Evolutionary conservation across 2,329 filamentous ascomycete genomes (phyloP), one percentile per base, ranked within the genome.

Genomic region (Cordyceps sp.): DNA sequence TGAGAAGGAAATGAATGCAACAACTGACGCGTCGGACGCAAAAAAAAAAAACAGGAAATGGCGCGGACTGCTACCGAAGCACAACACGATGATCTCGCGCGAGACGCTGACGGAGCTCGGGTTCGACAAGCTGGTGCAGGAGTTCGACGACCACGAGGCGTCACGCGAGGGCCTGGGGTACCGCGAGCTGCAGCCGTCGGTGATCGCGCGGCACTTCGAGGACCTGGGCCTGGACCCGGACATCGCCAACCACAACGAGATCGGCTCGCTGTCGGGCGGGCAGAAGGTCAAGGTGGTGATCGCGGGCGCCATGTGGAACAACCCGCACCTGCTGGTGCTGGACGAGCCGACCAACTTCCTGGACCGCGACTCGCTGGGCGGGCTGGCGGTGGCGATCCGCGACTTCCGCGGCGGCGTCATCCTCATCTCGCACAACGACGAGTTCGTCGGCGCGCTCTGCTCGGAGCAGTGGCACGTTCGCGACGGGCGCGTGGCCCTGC

Each of bases 281-380:
- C 90, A 98, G 54, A 96, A 96, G 60, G 90, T 98, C 62, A 98
- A 98, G 70, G 90, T 98, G 30, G 90, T 98, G 40, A 75, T 98
- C 45, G 90, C 84, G 4, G 83, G 83, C 48, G 83, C 85, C 45
- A 92, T 93, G 84, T 93, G 86, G 86, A 94, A 96, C 64, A 96
- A 96, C 65, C 90, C 90, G 1, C 90, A 98, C 63, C 62, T 98
- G 48, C 73, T 98, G 38, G 90, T 98, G 30, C 78, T 98, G 17
- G 90, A 98, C 69, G 88, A 98, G 61, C 90, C 90, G 36, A 96
- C 90, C 54, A 98, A 98, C 65, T 98, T 94, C 71, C 75, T 98
- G 65, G 90, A 98, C 52, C 85, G 90, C 46, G 90, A 98, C 61
- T 93, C 86, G 13, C 77, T 98, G 14, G 92, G 90, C 50, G 90